Evolutionary conservation across 768 basidiomycete genomes (phyloP).

Genomic region (Dacryopinax spathularia): DNA sequence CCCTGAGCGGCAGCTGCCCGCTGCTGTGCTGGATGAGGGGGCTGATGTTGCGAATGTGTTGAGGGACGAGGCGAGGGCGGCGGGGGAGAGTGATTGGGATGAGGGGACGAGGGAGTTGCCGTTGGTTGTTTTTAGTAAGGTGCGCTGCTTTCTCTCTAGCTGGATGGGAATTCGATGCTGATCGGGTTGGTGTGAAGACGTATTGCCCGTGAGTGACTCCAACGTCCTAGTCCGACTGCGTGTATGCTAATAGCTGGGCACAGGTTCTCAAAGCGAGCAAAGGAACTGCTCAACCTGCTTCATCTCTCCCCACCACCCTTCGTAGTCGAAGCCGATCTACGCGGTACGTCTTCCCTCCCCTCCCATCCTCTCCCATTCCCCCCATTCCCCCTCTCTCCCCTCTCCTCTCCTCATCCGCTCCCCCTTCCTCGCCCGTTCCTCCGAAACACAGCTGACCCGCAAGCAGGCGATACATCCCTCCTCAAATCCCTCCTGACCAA

Average conservation of each 20-base stretch:
- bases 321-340: slow-evolving; percentile 60
- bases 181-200: slow-evolving; percentile 24
- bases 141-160: not conserved
- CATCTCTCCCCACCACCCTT: slow-evolving; percentile 49
- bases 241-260: not conserved
- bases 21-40: not conserved
- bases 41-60: slow-evolving; percentile 4
- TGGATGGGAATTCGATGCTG: not conserved
- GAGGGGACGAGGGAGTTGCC: slow-evolving; percentile 3
- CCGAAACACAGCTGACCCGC: not conserved
- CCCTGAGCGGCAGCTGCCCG: slow-evolving; percentile 6
- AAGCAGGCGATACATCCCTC: slow-evolving; percentile 42
- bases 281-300: slow-evolving; percentile 46
- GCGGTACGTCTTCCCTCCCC: slow-evolving; percentile 31
- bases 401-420: not conserved
- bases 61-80: not conserved
- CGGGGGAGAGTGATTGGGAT: not conserved
- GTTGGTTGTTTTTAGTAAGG: slow-evolving; percentile 9
- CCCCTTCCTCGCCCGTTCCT: not conserved
- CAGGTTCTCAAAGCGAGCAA: slow-evolving; percentile 48
- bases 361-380: no score
- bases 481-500: slow-evolving; percentile 54
- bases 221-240: not conserved
- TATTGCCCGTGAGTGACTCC: slow-evolving; percentile 52
- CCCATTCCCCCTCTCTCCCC: no score